Percentiles rank a stretch among this genome's conserved stretches.
Evolutionary conservation across 2,329 filamentous ascomycete genomes (phyloP).

Genomic region (Ophiostoma triangulosporum): DNA sequence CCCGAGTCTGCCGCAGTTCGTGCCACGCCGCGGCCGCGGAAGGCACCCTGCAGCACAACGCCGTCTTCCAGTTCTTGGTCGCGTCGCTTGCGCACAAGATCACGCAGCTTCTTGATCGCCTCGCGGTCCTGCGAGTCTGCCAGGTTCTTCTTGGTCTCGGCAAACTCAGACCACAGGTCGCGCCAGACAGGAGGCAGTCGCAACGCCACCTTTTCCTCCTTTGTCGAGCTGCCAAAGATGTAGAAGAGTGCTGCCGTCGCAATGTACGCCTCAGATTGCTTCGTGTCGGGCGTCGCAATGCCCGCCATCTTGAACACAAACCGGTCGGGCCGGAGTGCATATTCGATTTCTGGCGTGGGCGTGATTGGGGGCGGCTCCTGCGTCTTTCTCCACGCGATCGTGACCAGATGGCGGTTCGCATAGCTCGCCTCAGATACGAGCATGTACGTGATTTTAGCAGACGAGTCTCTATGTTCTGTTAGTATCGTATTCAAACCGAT

Average conservation of each 20-base stretch:
- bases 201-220: slow-evolving; percentile 75
- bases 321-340: slow-evolving; percentile 32
- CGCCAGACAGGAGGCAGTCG: slow-evolving; percentile 70
- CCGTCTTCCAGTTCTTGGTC: slow-evolving; percentile 60
- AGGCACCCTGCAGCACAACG: slow-evolving; percentile 64
- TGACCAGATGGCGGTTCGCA: slow-evolving; percentile 61
- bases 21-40: slow-evolving; percentile 44
- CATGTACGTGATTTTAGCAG: slow-evolving; percentile 52
- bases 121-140: slow-evolving; percentile 57
- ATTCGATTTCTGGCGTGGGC: slow-evolving; percentile 30
- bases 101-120: slow-evolving; percentile 52
- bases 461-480: slow-evolving; percentile 35
- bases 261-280: slow-evolving; percentile 78
- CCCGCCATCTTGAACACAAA: slow-evolving; percentile 61
- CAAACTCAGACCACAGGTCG: slow-evolving; percentile 72
- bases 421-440: slow-evolving; percentile 61
- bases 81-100: slow-evolving; percentile 53
- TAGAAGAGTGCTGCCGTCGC: slow-evolving; percentile 73
- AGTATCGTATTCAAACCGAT: too few relatives aligned
- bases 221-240: slow-evolving; percentile 61
- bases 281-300: slow-evolving; percentile 58
- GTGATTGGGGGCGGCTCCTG: slow-evolving; percentile 36
- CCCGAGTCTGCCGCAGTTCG: slow-evolving; percentile 33
- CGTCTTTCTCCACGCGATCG: slow-evolving; percentile 65
- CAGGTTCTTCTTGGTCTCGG: slow-evolving; percentile 54